Base-by-base conservation (phyloP, 2,329 filamentous ascomycete species). In the Zarea fungicola region DNA sequence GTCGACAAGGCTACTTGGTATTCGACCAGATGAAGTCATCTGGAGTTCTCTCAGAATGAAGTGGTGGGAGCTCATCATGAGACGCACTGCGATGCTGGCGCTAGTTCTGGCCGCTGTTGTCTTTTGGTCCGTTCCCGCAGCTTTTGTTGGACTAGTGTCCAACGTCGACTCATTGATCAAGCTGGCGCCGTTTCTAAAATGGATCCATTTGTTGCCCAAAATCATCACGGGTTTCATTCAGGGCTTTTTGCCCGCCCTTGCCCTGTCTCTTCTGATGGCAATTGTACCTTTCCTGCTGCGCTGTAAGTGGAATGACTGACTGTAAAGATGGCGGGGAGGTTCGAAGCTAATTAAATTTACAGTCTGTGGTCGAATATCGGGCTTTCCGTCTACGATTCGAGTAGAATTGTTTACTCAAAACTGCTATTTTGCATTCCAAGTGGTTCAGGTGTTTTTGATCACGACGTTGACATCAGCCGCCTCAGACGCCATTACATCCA, bases 391-490 rank as follows among this genome's bases (percentile, higher is more conserved):
- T 8, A 52, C n/a, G 16, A 26, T 40, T 1, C 80, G 85, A 7
- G 83, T 93, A 13, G 93, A 99, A 68, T 74, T 97, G 10, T 90
- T 88, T 53, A 91, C 89, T 0, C 89, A 97, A 64, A 95, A 93
- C 63, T 86, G 83, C 59, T 97, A 95, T 75, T 99, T 96, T 60
- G 80, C 79, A 52, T 95, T 95, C 73, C 88, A 93, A 66, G 80
- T 97, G 37, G 74, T 96, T n/a, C 91, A 97, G 65, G 88, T 96
- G 29, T 97, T 97, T 72, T 71, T 97, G 44, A 82, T 97, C 32
- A 83, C 87, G 6, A 96, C 92, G 0, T 56, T 97, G 16, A 77
- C 87, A 6, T 90, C 89, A 31, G 84, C 89, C 2, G 90, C 90
- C 9, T 80, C 88, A 6, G 77, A 84, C 6, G 81, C 88, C 1